Conservation (phyloP, 306 rosid genomes). For the Vachellia pachyceras region DNA sequence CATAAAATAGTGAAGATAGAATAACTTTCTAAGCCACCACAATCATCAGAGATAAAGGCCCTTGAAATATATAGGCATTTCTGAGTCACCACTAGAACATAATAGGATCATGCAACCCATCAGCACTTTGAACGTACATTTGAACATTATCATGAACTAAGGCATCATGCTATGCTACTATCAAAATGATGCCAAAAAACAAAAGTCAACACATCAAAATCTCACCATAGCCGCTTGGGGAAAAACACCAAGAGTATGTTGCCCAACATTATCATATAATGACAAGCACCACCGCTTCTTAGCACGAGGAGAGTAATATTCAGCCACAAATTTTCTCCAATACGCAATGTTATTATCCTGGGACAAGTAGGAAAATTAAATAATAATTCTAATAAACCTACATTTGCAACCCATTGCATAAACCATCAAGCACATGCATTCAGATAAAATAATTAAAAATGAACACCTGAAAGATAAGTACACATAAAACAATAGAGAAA, state of each 20-base stretch:
- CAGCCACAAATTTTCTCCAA: constrained; percentile 97
- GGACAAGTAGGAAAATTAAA: constrained; percentile 31
- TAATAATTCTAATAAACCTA: background rate
- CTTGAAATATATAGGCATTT: background rate
- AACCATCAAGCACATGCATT: background rate
- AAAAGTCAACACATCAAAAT: constrained; percentile 28
- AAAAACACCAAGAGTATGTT: constrained; percentile 90
- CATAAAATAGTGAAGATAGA: background rate
- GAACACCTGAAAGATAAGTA: background rate
- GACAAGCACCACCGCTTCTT: constrained; percentile 98
- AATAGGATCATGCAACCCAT: constrained; percentile 16
- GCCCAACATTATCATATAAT: constrained; percentile 81
- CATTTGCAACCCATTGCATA: background rate
- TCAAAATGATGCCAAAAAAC: background rate
- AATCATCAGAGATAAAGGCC: constrained; percentile 8
- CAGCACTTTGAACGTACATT: background rate
- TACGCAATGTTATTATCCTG: constrained; percentile 96
- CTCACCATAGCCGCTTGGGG: constrained; percentile 94
- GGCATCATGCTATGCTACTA: background rate
- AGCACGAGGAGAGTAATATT: constrained; percentile 95
- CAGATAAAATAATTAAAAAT: background rate
- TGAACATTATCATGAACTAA: background rate
- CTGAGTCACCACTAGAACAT: background rate
- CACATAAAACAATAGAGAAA: background rate
- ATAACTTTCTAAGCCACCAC: background rate